A percentile compares a stretch with the other conserved stretches of the same genome.
Conservation (phyloP, 345 rosid genomes). For the Sapria himalayana region DNA sequence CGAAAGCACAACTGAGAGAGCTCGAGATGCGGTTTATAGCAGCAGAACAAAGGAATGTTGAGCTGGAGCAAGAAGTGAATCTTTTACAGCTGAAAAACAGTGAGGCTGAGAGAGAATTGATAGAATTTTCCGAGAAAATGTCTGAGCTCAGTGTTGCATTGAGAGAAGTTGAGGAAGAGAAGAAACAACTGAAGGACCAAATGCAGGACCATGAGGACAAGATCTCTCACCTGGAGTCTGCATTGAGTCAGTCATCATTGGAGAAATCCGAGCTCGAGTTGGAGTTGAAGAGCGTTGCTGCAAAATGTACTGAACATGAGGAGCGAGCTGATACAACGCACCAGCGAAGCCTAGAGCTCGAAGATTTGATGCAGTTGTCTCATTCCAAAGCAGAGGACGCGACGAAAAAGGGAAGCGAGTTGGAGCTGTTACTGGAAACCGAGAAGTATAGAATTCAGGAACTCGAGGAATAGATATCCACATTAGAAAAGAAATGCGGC, state of each 20-base stretch:
- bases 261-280: conserved; percentile 37
- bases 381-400: conserved; percentile 56
- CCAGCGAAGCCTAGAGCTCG: conserved; percentile 51
- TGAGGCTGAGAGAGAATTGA: conserved; percentile 37
- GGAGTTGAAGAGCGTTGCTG: conserved; percentile 26
- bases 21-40: conserved; percentile 37
- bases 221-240: conserved; percentile 28
- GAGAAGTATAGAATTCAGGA: conserved; percentile 78
- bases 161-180: conserved; percentile 39
- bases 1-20: conserved; percentile 42
- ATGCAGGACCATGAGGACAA: conserved; percentile 35
- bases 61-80: conserved; percentile 55
- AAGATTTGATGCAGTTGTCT: conserved; percentile 38
- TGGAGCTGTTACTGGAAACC: conserved; percentile 82
- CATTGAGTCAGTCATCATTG: conserved; percentile 24
- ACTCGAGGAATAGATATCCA: conserved; percentile 58
- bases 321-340: conserved; percentile 34
- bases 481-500: conserved; percentile 42
- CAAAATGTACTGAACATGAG: conserved; percentile 51
- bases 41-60: conserved; percentile 50
- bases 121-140: conserved; percentile 29
- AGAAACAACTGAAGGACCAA: conserved; percentile 21
- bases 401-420: conserved; percentile 44
- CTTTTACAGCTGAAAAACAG: conserved; percentile 25
- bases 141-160: conserved; percentile 30